Base-by-base conservation (phyloP, 805 yeast genomes). In the Ogataea siamensis region DNA sequence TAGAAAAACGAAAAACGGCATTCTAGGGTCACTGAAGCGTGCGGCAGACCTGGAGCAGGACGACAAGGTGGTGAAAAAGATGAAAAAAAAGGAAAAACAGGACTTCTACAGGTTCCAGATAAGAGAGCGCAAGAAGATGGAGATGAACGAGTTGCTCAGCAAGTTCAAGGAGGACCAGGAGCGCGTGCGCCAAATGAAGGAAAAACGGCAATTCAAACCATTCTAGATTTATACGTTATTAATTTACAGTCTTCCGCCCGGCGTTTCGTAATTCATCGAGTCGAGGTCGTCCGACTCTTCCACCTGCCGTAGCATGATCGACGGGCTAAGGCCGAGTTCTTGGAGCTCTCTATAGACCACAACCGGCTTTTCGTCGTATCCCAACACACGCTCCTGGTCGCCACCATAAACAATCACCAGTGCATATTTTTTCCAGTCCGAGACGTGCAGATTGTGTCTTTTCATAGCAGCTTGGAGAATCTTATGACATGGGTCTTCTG, bases 41-140 rank as follows among this genome's bases (percentile, higher is more conserved):
- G 42, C 51, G 6, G 41, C 47, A 3, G 66, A 58, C 25, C 39
- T 57, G 3, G 55, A 57, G 14, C 51, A 55, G 31, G 57, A 54
- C 39, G 67, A 58, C 2, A 67, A 63, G 39, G 63, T 66, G 11
- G 61, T 65, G 43, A 64, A 69, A 37, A 83, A 76, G 60, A 68
- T 73, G 65, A 79, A 82, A 62, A 78, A 74, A 62, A 80, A 80
- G 57, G 89, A 86, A 53, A 87, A 89, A 68, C 73, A 75, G 49
- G 98, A 94, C 64, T 93, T 93, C 70, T 93, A 93, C 70, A 74
- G 96, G 54, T 93, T 89, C 77, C 99, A 93, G 68, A 76, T 93
- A 50, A 80, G 99, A 63, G 96, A 93, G 60, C 76, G 78, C 55
- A 91, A 89, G 74, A 93, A 93, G 70, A 77, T 74, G 46, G 96